These are phyloP conservation scores for Galerina marginata DNA, from an alignment of 768 basidiomycete genomes.

Conservation along the genomic window DNA sequence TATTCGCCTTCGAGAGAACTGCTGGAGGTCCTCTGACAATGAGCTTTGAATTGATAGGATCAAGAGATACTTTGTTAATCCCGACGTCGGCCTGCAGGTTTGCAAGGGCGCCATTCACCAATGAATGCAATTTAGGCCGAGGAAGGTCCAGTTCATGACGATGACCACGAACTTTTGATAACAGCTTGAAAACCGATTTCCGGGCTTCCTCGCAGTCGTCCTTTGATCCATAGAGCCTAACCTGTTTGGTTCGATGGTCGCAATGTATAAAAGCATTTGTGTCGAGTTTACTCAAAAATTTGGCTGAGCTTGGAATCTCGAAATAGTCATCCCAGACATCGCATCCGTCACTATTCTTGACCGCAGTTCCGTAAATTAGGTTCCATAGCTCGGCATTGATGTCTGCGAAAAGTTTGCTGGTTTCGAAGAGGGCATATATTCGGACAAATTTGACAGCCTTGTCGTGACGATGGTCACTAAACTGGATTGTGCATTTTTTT, in stretches of 20 bases:
- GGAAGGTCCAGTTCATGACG: constrained; percentile 36
- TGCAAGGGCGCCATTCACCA: constrained; percentile 46
- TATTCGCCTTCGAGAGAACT: constrained; percentile 33
- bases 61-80: constrained; percentile 46
- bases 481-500: constrained; percentile 40
- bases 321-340: constrained; percentile 56
- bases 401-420: constrained; percentile 38
- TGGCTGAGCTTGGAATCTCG: constrained; percentile 43
- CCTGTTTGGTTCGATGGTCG: constrained; percentile 42
- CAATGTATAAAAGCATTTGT: constrained; percentile 40
- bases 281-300: constrained; percentile 38
- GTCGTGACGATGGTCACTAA: constrained; percentile 25
- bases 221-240: constrained; percentile 47
- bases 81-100: constrained; percentile 45
- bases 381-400: constrained; percentile 43
- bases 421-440: constrained; percentile 39
- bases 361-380: constrained; percentile 43
- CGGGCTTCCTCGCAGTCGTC: constrained; percentile 35
- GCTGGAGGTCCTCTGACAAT: constrained; percentile 45
- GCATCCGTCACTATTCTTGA: constrained; percentile 33
- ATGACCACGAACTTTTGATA: constrained; percentile 42
- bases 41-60: constrained; percentile 46
- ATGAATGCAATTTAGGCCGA: constrained; percentile 34
- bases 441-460: constrained; percentile 37
- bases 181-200: constrained; percentile 36